Evolutionary conservation across 75 land plant species (phyloP).

Genomic region (Larix kaempferi): DNA sequence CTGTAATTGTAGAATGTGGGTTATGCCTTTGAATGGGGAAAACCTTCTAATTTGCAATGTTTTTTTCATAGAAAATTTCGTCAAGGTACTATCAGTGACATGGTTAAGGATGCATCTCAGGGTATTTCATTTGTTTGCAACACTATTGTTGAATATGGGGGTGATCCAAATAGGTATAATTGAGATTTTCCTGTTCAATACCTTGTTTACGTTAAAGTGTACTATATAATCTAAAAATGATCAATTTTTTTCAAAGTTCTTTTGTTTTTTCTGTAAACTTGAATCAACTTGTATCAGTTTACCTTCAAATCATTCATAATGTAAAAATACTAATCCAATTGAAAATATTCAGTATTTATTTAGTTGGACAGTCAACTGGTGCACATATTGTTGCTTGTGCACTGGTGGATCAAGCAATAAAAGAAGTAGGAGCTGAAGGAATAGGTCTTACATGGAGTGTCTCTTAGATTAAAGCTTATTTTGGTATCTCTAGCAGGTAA

Average conservation of each 20-base stretch:
- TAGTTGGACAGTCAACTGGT: constrained; percentile 97
- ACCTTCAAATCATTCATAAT: background rate
- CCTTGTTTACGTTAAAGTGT: background rate
- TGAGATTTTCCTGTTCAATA: background rate
- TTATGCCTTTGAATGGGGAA: background rate
- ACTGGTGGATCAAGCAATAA: constrained; percentile 76
- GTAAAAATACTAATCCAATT: background rate
- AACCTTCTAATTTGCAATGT: background rate
- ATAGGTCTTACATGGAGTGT: constrained; percentile 60
- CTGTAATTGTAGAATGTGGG: background rate
- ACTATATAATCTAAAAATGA: background rate
- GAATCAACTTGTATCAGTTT: background rate
- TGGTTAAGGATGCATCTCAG: constrained; percentile 82
- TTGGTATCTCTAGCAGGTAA: constrained; percentile 91
- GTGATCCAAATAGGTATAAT: constrained; percentile 78
- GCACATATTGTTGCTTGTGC: constrained; percentile 92
- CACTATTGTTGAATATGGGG: constrained; percentile 66
- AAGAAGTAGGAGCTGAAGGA: constrained; percentile 40
- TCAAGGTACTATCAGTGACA: constrained; percentile 89
- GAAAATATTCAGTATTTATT: constrained; percentile 45
- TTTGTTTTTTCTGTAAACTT: background rate
- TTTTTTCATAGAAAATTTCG: constrained; percentile 82
- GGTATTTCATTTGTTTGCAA: constrained; percentile 83
- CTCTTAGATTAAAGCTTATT: constrained; percentile 81
- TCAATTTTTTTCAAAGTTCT: background rate